Conservation (phyloP, 495 filamentous ascomycete genomes). For the Terfezia boudieri region DNA sequence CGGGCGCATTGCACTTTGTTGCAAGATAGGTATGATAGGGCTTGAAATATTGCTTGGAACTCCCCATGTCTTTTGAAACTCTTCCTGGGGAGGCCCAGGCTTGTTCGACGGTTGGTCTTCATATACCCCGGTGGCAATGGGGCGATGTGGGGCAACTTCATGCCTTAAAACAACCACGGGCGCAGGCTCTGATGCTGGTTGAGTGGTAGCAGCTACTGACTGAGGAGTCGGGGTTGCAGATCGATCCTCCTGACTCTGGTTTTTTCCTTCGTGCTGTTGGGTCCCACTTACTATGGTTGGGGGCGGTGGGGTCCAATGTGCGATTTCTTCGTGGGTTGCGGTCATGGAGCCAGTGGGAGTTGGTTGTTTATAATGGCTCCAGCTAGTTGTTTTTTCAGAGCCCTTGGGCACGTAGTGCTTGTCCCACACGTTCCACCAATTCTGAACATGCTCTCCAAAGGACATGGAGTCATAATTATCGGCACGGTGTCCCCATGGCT, state of each 20-base stretch:
- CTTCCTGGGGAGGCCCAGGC: neutral
- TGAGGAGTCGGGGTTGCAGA: neutral
- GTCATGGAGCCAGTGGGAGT: neutral
- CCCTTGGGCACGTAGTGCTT: slow-evolving; percentile 38
- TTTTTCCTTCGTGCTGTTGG: neutral
- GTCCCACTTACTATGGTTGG: neutral
- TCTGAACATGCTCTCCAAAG: slow-evolving; percentile 55
- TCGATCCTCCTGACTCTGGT: neutral
- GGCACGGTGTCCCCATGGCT: slow-evolving; percentile 62
- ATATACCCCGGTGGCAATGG: neutral
- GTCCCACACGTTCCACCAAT: slow-evolving; percentile 89
- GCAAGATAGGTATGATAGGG: neutral
- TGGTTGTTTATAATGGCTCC: neutral
- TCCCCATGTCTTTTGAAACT: neutral
- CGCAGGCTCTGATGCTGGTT: neutral
- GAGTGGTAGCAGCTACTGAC: neutral
- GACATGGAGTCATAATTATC: slow-evolving; percentile 33
- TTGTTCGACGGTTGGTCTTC: neutral
- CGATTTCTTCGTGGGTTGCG: neutral
- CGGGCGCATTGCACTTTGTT: neutral
- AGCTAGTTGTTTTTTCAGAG: neutral
- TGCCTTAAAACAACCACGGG: neutral
- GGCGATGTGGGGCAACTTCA: neutral
- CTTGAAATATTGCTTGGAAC: neutral
- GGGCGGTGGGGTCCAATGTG: neutral